phyloP scores from a whole-genome alignment of 164 flowering plant genomes.

The Magnolia changhungtana region DNA sequence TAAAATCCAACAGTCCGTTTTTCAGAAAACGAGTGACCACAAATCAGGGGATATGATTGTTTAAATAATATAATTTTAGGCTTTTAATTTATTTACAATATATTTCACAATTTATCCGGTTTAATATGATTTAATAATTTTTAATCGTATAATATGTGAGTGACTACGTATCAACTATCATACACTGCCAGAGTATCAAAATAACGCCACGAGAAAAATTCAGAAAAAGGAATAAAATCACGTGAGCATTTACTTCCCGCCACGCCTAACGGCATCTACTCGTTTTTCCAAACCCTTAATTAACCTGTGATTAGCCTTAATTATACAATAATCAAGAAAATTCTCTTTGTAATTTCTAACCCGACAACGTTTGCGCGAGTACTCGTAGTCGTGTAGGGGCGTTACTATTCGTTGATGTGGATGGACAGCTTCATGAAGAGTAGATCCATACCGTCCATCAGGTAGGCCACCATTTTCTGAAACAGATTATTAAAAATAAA shows the following conservation, averaged over 20 bases:
- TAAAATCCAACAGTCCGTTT: too few relatives aligned
- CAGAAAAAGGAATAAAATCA: not conserved
- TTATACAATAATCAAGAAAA: too few relatives aligned
- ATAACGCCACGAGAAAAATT: not conserved
- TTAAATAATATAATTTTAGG: too few relatives aligned
- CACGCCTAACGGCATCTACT: not conserved
- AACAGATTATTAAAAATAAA: too few relatives aligned
- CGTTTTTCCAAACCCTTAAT: too few relatives aligned
- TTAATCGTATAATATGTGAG: not conserved
- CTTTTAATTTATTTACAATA: too few relatives aligned
- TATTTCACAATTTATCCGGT: too few relatives aligned
- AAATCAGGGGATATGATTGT: too few relatives aligned
- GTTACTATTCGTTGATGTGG: not conserved
- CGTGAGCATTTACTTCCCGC: not conserved
- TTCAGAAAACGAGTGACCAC: too few relatives aligned
- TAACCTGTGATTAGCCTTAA: not conserved
- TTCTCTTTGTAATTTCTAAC: not conserved
- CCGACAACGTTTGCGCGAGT: not conserved
- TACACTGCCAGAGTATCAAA: not conserved
- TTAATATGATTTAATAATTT: too few relatives aligned
- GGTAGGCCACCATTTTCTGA: too few relatives aligned
- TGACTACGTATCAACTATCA: not conserved
- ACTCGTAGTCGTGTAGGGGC: not conserved
- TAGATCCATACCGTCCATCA: not conserved
- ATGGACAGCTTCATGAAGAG: too few relatives aligned